These are phyloP conservation scores for Cryoendolithus antarcticus DNA, from an alignment of 2,329 filamentous ascomycete genomes.

Conservation along the genomic window DNA sequence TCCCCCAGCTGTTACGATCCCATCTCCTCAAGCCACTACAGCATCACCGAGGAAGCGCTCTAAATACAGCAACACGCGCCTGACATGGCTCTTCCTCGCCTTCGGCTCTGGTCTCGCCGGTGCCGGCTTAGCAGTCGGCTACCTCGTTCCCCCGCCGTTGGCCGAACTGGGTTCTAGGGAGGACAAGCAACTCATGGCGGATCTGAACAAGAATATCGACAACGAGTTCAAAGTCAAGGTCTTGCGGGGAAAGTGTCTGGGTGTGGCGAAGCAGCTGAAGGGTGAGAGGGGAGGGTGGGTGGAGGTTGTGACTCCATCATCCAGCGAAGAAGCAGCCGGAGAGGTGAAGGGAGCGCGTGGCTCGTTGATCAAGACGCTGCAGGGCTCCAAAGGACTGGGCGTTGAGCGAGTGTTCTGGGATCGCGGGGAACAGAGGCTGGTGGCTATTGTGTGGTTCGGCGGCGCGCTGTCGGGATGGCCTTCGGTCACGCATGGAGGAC, in stretches of 20 bases:
- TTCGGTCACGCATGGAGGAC: conserved; percentile 57
- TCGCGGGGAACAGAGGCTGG: conserved; percentile 41
- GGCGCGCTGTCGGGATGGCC: conserved; percentile 57
- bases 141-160: conserved; percentile 33
- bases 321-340: conserved; percentile 3
- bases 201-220: conserved; percentile 32
- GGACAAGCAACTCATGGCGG: conserved; percentile 30
- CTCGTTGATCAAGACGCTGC: conserved; percentile 20
- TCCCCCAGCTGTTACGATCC: too few relatives aligned
- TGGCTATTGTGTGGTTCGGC: conserved; percentile 58
- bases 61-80: conserved; percentile 3
- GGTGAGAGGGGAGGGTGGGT: conserved; percentile 22
- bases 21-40: conserved; percentile 1
- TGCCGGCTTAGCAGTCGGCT: conserved; percentile 29
- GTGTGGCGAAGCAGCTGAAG: conserved; percentile 20
- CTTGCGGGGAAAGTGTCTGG: conserved; percentile 31
- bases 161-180: conserved; percentile 28
- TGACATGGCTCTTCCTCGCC: conserved; percentile 23
- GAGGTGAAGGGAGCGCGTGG: conserved; percentile 2
- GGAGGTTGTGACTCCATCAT: conserved; percentile 14
- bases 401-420: conserved; percentile 55
- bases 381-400: conserved; percentile 30
- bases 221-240: conserved; percentile 37
- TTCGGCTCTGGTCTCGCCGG: conserved; percentile 26
- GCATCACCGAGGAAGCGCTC: conserved; percentile 1